Conservation (phyloP, 2,329 filamentous ascomycete genomes). For the Penicillium sp. region DNA sequence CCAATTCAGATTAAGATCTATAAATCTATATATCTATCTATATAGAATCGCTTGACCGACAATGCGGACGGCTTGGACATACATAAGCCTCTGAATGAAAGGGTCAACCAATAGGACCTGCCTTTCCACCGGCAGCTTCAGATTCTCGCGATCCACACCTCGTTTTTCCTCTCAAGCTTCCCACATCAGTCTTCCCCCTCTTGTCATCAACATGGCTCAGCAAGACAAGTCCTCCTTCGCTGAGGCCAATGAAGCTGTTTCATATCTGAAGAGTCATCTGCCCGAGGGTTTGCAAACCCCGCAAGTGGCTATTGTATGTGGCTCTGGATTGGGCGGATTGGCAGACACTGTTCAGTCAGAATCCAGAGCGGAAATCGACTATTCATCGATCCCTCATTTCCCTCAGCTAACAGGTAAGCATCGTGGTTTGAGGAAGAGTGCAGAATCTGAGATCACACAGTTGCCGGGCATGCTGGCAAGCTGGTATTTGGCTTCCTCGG, state of each 20-base stretch:
- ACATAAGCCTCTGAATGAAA: neutral
- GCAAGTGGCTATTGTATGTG: slow-evolving; percentile 62
- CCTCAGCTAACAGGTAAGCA: slow-evolving; percentile 57
- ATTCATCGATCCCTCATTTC: slow-evolving; percentile 61
- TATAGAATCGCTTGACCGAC: neutral
- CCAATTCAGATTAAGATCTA: neutral
- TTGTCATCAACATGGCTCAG: slow-evolving; percentile 13
- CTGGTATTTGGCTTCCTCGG: slow-evolving; percentile 63
- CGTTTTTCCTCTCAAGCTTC: neutral
- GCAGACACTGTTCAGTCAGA: slow-evolving; percentile 54
- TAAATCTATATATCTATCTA: no score
- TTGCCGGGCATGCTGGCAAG: slow-evolving; percentile 63
- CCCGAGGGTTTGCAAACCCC: slow-evolving; percentile 52
- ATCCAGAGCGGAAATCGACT: slow-evolving; percentile 54
- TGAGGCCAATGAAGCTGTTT: slow-evolving; percentile 49
- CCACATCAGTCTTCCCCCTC: neutral
- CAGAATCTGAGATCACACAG: slow-evolving; percentile 24
- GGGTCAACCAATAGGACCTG: slow-evolving; percentile 4
- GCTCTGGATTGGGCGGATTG: slow-evolving; percentile 62
- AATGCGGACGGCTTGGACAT: neutral
- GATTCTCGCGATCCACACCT: slow-evolving; percentile 9
- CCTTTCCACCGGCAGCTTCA: slow-evolving; percentile 12
- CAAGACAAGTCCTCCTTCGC: slow-evolving; percentile 22
- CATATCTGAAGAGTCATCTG: slow-evolving; percentile 51
- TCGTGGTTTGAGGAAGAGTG: neutral